These are phyloP conservation scores for Penicillium rolfsii DNA, from an alignment of 2,329 filamentous ascomycete species.

Conservation along the genomic window DNA sequence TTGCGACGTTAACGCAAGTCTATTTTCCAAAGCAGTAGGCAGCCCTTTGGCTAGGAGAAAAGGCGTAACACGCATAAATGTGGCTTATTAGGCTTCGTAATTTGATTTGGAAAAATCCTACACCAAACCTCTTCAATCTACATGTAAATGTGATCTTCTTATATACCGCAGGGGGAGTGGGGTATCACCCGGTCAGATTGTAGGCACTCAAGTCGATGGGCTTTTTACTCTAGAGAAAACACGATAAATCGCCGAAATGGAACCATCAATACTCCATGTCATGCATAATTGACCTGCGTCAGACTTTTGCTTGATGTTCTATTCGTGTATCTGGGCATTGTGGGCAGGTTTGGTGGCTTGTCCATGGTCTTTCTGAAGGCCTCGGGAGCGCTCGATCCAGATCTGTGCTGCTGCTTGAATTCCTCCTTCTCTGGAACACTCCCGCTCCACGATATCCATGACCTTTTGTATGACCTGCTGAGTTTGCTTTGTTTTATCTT, in stretches of 20 bases:
- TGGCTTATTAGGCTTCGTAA: no score
- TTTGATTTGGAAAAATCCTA: neutral
- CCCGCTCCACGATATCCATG: slow-evolving; percentile 62
- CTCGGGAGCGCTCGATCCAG: slow-evolving; percentile 58
- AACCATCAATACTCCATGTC: neutral
- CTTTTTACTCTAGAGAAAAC: slow-evolving; percentile 2
- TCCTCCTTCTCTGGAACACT: slow-evolving; percentile 51
- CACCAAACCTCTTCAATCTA: neutral
- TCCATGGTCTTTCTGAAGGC: slow-evolving; percentile 51
- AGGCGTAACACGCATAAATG: slow-evolving; percentile 11
- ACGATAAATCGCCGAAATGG: slow-evolving; percentile 7
- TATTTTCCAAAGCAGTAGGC: slow-evolving; percentile 43
- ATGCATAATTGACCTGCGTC: neutral
- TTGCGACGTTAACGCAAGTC: slow-evolving; percentile 46
- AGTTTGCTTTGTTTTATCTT: slow-evolving; percentile 40
- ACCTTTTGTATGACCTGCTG: slow-evolving; percentile 51
- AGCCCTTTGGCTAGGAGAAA: slow-evolving; percentile 20
- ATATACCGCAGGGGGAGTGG: slow-evolving; percentile 13
- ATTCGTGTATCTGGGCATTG: slow-evolving; percentile 5
- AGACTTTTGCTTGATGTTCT: neutral
- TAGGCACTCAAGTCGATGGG: neutral
- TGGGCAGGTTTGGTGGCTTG: slow-evolving; percentile 34
- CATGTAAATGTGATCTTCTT: neutral
- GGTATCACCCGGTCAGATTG: slow-evolving; percentile 6
- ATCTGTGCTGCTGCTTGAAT: slow-evolving; percentile 49